Evolutionary conservation across 805 yeast species (phyloP), one percentile per base, ranked within the genome.

Genomic region (Candida ascalaphidarum): DNA sequence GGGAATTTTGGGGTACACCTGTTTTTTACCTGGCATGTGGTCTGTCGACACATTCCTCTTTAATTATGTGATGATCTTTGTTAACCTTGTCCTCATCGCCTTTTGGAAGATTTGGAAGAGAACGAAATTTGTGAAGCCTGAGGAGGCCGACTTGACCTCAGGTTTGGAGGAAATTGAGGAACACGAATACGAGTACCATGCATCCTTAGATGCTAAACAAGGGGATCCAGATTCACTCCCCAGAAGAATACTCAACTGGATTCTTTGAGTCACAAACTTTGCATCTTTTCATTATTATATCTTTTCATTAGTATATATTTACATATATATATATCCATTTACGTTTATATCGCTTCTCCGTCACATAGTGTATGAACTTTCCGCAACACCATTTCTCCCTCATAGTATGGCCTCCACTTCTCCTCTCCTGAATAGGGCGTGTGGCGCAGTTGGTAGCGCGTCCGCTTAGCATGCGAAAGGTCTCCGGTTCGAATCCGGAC

Each of bases 11-110:
- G 94, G 94, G 4, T 84, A 81, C 55, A 56, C 68, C 3, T 81
- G 77, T 2, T 82, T 84, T 52, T 49, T 77, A 25, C 76, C 77
- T 10, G 83, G 81, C 5, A 46, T 58, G 30, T 83, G 89, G 86
- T 50, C 63, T 12, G 64, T 66, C 12, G 63, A 74, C 33, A 56
- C 63, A 7, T 84, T 84, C 54, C 58, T 82, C 40, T 81, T 74
- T 53, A 70, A 71, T 43, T 84, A 84, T 45, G 59, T 84, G 34
- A 77, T 81, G 77, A 65, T 83, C 9, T 81, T 82, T 33, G 52
- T 62, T 12, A 37, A 50, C 4, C 29, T 52, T 22, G 58, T 44
- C 5, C 47, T 54, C n/a, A 55, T 37, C 36, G 30, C 46, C 13
- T 36, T 50, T 27, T 62, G 66, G 65, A 61, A 62, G 28, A 14